Evolutionary conservation across 805 yeast genomes (phyloP).

Genomic region (Candida maris): DNA sequence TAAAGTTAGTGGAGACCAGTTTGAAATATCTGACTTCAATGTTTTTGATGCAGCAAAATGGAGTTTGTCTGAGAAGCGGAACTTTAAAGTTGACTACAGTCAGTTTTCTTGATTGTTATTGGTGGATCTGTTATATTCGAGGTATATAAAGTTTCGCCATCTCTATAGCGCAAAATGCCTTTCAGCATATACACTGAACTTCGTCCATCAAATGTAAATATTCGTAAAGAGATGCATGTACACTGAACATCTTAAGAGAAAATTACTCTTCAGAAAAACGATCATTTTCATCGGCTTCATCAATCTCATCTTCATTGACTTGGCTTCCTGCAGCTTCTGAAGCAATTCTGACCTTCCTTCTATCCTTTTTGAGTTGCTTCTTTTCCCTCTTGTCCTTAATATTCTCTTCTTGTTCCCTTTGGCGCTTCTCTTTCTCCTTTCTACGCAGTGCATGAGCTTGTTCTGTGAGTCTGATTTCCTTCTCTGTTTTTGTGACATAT

Average conservation of each 20-base stretch:
- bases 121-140: neutral
- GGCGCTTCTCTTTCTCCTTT: conserved; percentile 65
- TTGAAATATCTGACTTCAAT: conserved; percentile 41
- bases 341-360: conserved; percentile 41
- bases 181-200: too few relatives aligned
- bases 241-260: too few relatives aligned
- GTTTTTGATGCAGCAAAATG: conserved; percentile 42
- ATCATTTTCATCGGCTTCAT: too few relatives aligned
- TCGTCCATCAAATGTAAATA: too few relatives aligned
- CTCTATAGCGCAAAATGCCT: too few relatives aligned
- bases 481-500: conserved; percentile 55
- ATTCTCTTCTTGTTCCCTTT: conserved; percentile 74
- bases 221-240: too few relatives aligned
- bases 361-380: conserved; percentile 68
- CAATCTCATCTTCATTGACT: too few relatives aligned
- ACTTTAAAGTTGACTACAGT: conserved; percentile 37
- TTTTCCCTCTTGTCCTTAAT: conserved; percentile 70
- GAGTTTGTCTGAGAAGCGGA: conserved; percentile 39
- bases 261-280: too few relatives aligned
- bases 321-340: too few relatives aligned
- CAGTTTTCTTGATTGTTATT: conserved; percentile 11
- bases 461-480: conserved; percentile 61
- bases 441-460: conserved; percentile 59
- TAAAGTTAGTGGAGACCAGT: conserved; percentile 36
- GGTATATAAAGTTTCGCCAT: neutral